Base-by-base conservation (phyloP, 2,329 filamentous ascomycete genomes). In the Falciphora oryzae region DNA sequence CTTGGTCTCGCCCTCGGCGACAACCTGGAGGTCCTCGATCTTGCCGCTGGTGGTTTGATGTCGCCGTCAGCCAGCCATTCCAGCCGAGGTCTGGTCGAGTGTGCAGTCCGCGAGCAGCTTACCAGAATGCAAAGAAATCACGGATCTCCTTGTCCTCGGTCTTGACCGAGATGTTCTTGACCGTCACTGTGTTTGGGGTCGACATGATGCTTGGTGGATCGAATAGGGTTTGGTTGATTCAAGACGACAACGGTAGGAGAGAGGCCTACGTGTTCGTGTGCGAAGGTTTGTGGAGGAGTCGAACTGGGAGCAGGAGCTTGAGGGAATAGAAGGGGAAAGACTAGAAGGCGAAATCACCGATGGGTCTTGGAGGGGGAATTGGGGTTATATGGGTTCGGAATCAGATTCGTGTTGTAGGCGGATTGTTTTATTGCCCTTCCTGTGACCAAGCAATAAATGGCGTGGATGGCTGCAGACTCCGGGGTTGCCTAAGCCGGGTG, bases 81-180 rank as follows among this genome's bases (percentile, higher is more conserved):
- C 18, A 44, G 16, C 60, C 29, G 53, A 3, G 13, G 25, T 3
- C 10, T n/a, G 58, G 4, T 64, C n/a, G 25, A 35, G 8, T 53
- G 7, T 53, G 5, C n/a, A 25, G 16, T 22, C 38, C 38, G 38
- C 44, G n/a, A 53, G 44, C 7, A 10, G 35, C 86, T 75, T 84
- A 94, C 92, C 87, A 90, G 80, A 98, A 98, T 82, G 90, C 95
- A 84, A 99, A 99, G 84, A 99, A 99, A 75, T 97, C 93, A 74
- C 87, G 88, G 72, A 99, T 88, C 79, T 98, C 93, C 80, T 93
- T 89, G 79, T 99, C 93, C 70, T 85, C 87, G 65, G 94, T 97
- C 75, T 89, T 80, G 68, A 82, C 76, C 70, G 91, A 88, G 79
- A 99, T 97, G 81, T 95, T 93, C 80, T 91, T 90, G 73, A 98